Evolutionary conservation across 148 eudicot species (phyloP).

Genomic region (Spergularia marina): DNA sequence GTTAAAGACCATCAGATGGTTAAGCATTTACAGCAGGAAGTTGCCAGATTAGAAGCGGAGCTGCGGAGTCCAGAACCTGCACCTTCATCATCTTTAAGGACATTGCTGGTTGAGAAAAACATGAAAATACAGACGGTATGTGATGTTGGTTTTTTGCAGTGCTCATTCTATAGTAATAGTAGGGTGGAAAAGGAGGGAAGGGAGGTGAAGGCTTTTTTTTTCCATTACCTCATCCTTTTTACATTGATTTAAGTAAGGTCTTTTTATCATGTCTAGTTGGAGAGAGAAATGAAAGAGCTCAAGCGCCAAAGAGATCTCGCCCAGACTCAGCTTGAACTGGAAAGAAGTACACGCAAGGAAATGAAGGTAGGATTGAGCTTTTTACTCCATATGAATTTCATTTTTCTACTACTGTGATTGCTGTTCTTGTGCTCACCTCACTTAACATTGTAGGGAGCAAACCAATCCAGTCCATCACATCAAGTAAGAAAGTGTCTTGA

Average conservation of each 20-base stretch:
- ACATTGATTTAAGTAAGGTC: constrained; percentile 9
- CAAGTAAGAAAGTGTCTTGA: constrained; percentile 72
- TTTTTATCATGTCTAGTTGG: constrained; percentile 56
- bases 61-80: constrained; percentile 82
- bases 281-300: constrained; percentile 79
- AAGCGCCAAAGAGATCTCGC: constrained; percentile 76
- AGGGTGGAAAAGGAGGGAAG: too few relatives aligned
- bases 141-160: too few relatives aligned
- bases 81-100: constrained; percentile 46
- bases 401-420: background rate
- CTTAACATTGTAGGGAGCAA: constrained; percentile 45
- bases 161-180: background rate
- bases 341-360: constrained; percentile 69
- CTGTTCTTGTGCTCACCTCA: constrained; percentile 4
- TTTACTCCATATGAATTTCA: background rate
- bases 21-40: constrained; percentile 82
- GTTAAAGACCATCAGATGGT: constrained; percentile 79
- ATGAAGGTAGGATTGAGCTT: constrained; percentile 44
- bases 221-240: background rate
- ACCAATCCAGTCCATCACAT: constrained; percentile 47
- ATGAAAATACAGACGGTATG: constrained; percentile 79
- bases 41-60: constrained; percentile 93
- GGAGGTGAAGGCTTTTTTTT: background rate
- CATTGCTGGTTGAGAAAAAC: constrained; percentile 71
- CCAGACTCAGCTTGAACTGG: constrained; percentile 68